A percentile compares a stretch with the other conserved stretches of the same genome.
These are phyloP conservation scores for Gastrolobium bilobum DNA, from an alignment of 306 rosid genomes.

Conservation along the genomic window DNA sequence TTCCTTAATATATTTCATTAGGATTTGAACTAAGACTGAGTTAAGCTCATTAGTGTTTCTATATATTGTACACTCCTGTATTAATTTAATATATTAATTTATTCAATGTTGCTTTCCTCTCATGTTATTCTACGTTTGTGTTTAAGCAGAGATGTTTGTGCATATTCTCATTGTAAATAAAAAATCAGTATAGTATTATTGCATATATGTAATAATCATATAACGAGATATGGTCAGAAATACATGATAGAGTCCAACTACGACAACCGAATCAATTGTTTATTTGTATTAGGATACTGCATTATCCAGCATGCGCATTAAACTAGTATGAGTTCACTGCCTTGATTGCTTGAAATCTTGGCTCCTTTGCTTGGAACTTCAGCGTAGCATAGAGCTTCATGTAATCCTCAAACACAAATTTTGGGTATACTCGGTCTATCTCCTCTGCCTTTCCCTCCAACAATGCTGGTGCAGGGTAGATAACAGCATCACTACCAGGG, in stretches of 20 bases:
- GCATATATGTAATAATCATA: not conserved
- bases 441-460: slow-evolving; percentile 61
- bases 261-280: no score
- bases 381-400: slow-evolving; percentile 69
- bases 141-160: not conserved
- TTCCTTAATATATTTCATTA: no score
- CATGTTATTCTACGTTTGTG: not conserved
- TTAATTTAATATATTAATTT: no score
- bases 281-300: no score
- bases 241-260: no score
- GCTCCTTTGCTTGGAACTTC: slow-evolving; percentile 80
- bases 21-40: no score
- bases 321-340: slow-evolving; percentile 46
- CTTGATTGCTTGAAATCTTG: slow-evolving; percentile 79
- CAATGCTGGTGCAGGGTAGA: slow-evolving; percentile 72
- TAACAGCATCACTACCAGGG: slow-evolving; percentile 76
- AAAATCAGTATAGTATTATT: not conserved
- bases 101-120: no score
- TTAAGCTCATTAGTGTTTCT: no score
- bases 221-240: not conserved
- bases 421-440: slow-evolving; percentile 64
- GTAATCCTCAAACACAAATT: slow-evolving; percentile 79
- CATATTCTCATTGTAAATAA: not conserved
- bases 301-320: not conserved
- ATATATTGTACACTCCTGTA: no score